Base-by-base conservation (phyloP, 2,329 filamentous ascomycete species). In the Calonectria pauciramosa region DNA sequence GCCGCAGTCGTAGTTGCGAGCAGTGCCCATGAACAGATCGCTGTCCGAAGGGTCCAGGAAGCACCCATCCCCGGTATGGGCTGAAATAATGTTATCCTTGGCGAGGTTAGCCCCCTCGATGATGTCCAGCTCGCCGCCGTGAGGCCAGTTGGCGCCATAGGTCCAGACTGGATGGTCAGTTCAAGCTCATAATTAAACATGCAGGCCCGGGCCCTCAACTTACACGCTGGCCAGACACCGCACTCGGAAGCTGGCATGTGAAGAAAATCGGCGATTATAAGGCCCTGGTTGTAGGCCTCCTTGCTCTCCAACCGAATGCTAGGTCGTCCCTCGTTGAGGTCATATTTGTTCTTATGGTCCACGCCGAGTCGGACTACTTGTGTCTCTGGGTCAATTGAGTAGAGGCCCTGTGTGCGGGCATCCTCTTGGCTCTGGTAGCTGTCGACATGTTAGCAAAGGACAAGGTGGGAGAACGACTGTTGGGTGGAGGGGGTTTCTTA, bases 171-270 rank as follows among this genome's bases (percentile, higher is more conserved):
- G 6, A 51, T 30, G 4, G 49, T 78, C 20, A 79, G 75, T 67
- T 68, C 44, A 44, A 18, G 7, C 41, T 11, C 2, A 2, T 9
- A 2, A 10, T 2, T 2, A 34, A 34, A 34, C 5, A 34, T 7
- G 34, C 11, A 34, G 34, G 34, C 11, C 2, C 7, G 11, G 11
- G 34, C n/a, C 8, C 18, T 44, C 1, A 7, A 84, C 86, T 83
- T 86, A 92, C 89, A 94, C 84, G 93, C 92, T 69, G 94, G 94
- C 94, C 94, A 95, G 28, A 91, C 89, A 28, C 94, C 94, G 77
- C 94, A 96, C 66, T 91, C 87, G 2, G 92, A 91, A 2, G 88
- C 89, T 4, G 94, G 93, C 93, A 96, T 95, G 78, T 96, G 94
- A 23, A 88, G 87, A 67, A 95, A 90, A 82, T 96, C 94, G 28